Conservation (phyloP, 805 yeast genomes). For the Cyberlindnera saturnus region DNA sequence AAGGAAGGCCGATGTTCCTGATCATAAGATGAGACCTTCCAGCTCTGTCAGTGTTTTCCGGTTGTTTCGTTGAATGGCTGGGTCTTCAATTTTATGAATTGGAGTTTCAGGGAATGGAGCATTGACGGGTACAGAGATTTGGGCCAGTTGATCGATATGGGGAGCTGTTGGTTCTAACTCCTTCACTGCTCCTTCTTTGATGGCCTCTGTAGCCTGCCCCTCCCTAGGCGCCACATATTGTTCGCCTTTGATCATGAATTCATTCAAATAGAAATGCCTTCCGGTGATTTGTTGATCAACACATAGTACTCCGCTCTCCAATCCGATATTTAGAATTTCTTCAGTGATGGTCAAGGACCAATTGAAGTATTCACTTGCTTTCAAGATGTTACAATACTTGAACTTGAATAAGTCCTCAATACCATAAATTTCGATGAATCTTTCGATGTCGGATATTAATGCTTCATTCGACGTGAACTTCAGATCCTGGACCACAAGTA, state of each 20-base stretch:
- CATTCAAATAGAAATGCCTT: constrained; percentile 53
- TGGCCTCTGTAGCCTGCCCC: too few relatives aligned
- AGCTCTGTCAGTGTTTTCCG: constrained; percentile 9
- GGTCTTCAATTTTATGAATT: neutral
- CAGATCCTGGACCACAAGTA: constrained; percentile 35
- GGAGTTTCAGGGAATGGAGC: neutral
- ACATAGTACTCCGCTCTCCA: constrained; percentile 50
- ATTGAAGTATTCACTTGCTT: constrained; percentile 33
- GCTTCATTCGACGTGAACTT: constrained; percentile 30
- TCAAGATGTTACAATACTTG: constrained; percentile 20
- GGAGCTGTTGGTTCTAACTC: constrained; percentile 3
- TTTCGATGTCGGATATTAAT: constrained; percentile 23
- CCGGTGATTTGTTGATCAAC: constrained; percentile 69
- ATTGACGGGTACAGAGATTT: neutral
- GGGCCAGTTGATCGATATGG: neutral
- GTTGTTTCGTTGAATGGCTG: neutral
- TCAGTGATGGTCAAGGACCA: constrained; percentile 64
- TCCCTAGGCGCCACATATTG: too few relatives aligned
- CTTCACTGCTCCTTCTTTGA: neutral
- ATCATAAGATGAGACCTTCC: constrained; percentile 14
- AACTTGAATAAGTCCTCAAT: constrained; percentile 23
- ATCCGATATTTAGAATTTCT: constrained; percentile 57
- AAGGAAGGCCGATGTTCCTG: neutral
- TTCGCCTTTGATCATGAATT: constrained; percentile 6
- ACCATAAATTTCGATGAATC: constrained; percentile 25